These are phyloP conservation scores for Phylloboletellus chloephorus DNA, from an alignment of 1,284 basidiomycete genomes.

Conservation along the genomic window DNA sequence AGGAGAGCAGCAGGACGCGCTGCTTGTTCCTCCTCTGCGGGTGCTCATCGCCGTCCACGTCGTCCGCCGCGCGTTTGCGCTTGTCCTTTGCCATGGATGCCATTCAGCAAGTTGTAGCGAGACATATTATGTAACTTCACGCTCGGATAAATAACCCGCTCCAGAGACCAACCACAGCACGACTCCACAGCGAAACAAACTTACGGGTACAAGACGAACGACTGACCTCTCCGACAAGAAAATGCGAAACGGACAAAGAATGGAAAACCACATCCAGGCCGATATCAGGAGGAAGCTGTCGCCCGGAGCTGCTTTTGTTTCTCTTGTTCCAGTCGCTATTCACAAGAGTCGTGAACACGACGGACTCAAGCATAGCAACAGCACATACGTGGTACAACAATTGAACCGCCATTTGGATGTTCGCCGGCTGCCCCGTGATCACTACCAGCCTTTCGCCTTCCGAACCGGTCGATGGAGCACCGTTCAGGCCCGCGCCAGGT, in stretches of 20 bases:
- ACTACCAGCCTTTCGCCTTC: conserved; percentile 88
- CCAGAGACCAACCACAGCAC: neutral
- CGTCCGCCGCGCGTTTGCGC: conserved; percentile 61
- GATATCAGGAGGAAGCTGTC: conserved; percentile 27
- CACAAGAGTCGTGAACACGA: conserved; percentile 13
- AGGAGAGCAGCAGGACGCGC: conserved; percentile 87
- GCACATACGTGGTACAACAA: conserved; percentile 81
- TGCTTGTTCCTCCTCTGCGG: conserved; percentile 77
- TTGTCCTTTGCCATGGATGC: conserved; percentile 51
- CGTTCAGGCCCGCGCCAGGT: conserved; percentile 77
- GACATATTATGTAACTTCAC: conserved; percentile 19
- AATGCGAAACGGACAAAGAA: neutral
- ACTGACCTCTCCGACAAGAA: conserved; percentile 9
- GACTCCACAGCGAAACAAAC: conserved; percentile 1
- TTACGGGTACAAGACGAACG: conserved; percentile 11
- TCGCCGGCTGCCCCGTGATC: conserved; percentile 88
- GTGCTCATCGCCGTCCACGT: conserved; percentile 46
- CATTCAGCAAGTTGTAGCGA: conserved; percentile 38
- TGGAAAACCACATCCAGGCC: neutral
- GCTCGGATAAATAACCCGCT: too few species aligned
- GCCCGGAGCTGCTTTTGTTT: conserved; percentile 75
- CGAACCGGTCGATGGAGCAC: conserved; percentile 59
- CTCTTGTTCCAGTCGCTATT: conserved; percentile 80
- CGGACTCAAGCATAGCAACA: conserved; percentile 2
- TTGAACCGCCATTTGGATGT: conserved; percentile 96